Conservation (phyloP, 345 rosid species). For the Chamaenerion angustifolium region DNA sequence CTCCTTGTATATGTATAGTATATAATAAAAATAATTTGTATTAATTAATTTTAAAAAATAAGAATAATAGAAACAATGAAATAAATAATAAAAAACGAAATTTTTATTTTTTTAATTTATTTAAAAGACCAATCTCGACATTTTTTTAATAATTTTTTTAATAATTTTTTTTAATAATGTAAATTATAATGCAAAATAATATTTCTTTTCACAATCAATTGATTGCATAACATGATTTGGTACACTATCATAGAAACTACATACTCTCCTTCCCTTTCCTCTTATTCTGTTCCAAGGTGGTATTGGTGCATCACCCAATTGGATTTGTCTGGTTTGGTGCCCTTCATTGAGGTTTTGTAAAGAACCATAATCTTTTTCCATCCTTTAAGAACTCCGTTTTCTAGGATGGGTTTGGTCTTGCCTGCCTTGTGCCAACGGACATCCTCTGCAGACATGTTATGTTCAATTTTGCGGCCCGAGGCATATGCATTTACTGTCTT, state of each 20-base stretch:
- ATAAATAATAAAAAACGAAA: too few relatives aligned
- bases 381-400: constrained; percentile 53
- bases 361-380: constrained; percentile 94
- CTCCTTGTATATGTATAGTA: too few relatives aligned
- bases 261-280: constrained; percentile 61
- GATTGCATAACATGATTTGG: too few relatives aligned
- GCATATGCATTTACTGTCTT: constrained; percentile 72
- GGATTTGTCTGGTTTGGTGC: constrained; percentile 56
- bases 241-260: constrained; percentile 66
- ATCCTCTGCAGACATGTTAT: constrained; percentile 27
- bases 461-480: constrained; percentile 72
- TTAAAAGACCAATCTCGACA: too few relatives aligned
- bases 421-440: constrained; percentile 99
- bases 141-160: too few relatives aligned
- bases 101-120: too few relatives aligned
- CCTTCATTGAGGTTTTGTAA: constrained; percentile 56
- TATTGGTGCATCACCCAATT: constrained; percentile 90
- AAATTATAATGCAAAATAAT: too few relatives aligned
- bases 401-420: constrained; percentile 48
- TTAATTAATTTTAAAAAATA: too few relatives aligned
- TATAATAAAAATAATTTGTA: too few relatives aligned
- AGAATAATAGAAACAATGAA: too few relatives aligned
- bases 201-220: too few relatives aligned
- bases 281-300: constrained; percentile 65
- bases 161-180: too few relatives aligned